Conservation (phyloP, 2,329 filamentous ascomycete species). For the Aspergillus intermedius region DNA sequence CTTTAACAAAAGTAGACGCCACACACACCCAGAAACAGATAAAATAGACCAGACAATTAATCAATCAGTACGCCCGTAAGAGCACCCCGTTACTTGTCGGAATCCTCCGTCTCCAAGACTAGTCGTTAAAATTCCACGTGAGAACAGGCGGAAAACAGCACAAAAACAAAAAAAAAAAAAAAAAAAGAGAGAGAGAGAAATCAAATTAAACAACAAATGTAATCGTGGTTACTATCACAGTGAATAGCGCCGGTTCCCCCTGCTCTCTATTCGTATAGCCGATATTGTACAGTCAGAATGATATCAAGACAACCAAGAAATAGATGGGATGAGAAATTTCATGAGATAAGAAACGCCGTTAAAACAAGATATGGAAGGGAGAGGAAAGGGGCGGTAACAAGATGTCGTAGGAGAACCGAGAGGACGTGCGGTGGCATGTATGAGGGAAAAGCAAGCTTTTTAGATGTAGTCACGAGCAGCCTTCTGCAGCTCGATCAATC, state of each 20-base stretch:
- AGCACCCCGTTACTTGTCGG: too few species aligned
- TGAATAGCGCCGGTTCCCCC: slow-evolving; percentile 27
- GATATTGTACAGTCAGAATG: slow-evolving; percentile 35
- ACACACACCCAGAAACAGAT: background rate
- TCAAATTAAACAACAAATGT: slow-evolving; percentile 5
- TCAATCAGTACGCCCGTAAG: too few species aligned
- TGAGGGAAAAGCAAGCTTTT: slow-evolving; percentile 18
- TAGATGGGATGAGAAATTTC: slow-evolving; percentile 12
- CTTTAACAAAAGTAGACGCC: slow-evolving; percentile 3
- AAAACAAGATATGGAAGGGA: slow-evolving; percentile 7
- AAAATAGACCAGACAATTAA: background rate
- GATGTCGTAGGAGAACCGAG: background rate
- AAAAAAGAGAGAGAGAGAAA: too few species aligned
- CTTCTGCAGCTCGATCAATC: slow-evolving; percentile 97
- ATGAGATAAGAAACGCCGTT: slow-evolving; percentile 11
- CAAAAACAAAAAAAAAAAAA: slow-evolving; percentile 24
- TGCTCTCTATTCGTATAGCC: slow-evolving; percentile 31
- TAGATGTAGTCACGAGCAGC: slow-evolving; percentile 84
- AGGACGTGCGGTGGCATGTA: background rate
- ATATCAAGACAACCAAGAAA: slow-evolving; percentile 23
- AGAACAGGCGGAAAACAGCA: slow-evolving; percentile 12
- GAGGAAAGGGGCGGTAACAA: background rate
- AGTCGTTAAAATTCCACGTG: slow-evolving; percentile 1
- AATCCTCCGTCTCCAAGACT: background rate
- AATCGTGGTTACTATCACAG: slow-evolving; percentile 20